Conservation (phyloP, 352 stramenopile genomes). For the Globisporangium echinulatum region DNA sequence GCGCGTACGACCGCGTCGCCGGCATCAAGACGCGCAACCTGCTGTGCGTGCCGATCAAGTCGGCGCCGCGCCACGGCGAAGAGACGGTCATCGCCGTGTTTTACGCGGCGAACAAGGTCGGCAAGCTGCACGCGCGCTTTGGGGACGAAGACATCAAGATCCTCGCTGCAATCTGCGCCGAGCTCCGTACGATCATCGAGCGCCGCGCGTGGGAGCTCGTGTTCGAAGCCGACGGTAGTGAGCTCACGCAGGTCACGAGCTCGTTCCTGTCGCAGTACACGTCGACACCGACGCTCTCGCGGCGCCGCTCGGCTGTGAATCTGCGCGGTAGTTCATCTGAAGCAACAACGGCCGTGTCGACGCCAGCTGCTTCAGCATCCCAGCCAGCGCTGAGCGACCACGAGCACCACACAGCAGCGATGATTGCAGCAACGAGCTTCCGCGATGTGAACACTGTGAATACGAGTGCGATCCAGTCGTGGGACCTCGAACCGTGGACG, state of each 20-base stretch:
- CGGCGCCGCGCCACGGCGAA: conserved; percentile 49
- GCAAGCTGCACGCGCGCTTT: conserved; percentile 30
- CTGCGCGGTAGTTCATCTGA: conserved; percentile 13
- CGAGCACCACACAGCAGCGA: conserved; percentile 21
- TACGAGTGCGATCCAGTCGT: conserved; percentile 22
- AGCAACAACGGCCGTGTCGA: conserved; percentile 7
- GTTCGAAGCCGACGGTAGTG: conserved; percentile 51
- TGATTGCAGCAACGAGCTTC: conserved; percentile 30
- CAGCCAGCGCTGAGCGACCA: conserved; percentile 16
- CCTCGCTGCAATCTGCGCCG: conserved; percentile 52
- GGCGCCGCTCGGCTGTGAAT: conserved; percentile 15
- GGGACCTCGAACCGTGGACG: conserved; percentile 60
- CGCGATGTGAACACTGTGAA: conserved; percentile 7
- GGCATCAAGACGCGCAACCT: conserved; percentile 59
- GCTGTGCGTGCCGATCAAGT: conserved; percentile 69
- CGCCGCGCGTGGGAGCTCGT: conserved; percentile 65
- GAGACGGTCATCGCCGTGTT: conserved; percentile 71
- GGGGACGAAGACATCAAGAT: conserved; percentile 61
- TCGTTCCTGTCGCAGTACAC: conserved; percentile 77
- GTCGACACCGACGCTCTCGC: conserved; percentile 34
- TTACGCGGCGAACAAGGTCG: conserved; percentile 77
- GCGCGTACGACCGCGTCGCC: conserved; percentile 50
- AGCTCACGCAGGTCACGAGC: conserved; percentile 42
- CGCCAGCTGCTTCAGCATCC: background rate
- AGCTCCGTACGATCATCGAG: conserved; percentile 60